Evolutionary conservation across 148 eudicot genomes (phyloP), one percentile per base, ranked within the genome.

Genomic region (Silene conica): DNA sequence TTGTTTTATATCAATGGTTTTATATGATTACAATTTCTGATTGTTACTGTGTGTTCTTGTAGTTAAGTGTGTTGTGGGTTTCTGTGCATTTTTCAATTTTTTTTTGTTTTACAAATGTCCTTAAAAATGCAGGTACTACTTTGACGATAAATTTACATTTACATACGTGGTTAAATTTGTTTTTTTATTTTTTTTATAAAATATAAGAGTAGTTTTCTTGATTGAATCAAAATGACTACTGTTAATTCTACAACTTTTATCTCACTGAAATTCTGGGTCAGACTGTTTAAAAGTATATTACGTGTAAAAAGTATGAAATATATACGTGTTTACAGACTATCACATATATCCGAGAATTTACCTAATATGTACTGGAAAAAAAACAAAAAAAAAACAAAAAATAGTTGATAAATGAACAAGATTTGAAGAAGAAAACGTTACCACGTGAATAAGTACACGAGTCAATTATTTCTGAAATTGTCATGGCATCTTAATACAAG

Each of bases 181-280:
- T 62, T 21, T 34, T 62, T 70, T 38, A 7, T 34, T n/a, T n/a
- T n/a, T n/a, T n/a, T n/a, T n/a, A n/a, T n/a, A n/a, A n/a, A n/a
- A n/a, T 38, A 38, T 38, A 38, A 7, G 73, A 60, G 19, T 65
- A 60, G 59, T 69, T 77, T 71, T 63, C 64, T 64, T 54, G 50
- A 72, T 50, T 20, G 71, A 74, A 73, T 73, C 63, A 70, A 74
- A 70, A 74, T 79, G 78, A 67, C 75, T 75, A 75, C 78, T 74
- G 70, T 73, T 63, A 38, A 23, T 77, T 45, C 60, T 46, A 28
- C 63, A 22, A 52, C 18, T 48, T 59, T 63, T 62, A 71, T 67
- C 6, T 46, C 62, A 67, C 72, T 78, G 68, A 78, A 60, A 14
- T 60, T 68, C 69, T 78, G 69, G 77, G 77, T 73, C 71, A 54